Evolutionary conservation across 2,329 filamentous ascomycete species (phyloP), one percentile per base, ranked within the genome.

Genomic region (Cercospora zeae-maydis): DNA sequence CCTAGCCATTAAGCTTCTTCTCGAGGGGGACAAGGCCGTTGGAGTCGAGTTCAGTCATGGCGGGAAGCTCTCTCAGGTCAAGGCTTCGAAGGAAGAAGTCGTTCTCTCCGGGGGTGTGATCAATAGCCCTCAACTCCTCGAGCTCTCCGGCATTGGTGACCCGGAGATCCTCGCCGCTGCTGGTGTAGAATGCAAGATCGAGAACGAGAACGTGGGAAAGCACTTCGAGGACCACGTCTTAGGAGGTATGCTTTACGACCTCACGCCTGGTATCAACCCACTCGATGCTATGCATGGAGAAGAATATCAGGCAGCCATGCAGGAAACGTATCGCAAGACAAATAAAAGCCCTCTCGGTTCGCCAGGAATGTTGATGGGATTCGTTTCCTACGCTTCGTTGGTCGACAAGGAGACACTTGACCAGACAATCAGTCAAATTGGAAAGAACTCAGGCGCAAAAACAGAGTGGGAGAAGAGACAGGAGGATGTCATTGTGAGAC

Each of bases 131-230:
- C 75, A 81, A 1, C 78, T 86, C 10, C 78, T 86, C 1, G 79
- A 85, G 63, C 75, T 77, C 7, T 85, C 83, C 0, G 84, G 83
- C 0, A 78, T 86, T 14, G 83, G 84, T 77, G 76, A 79, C 51
- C 74, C 76, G 1, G 68, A 76, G 0, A 68, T 86, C 4, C 78
- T 88, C 1, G 71, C 78, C 37, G 75, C 74, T 19, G 78, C 80
- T 0, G 80, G 78, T 0, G 78, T 87, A 2, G 76, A 80, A 1
- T 70, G 81, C 2, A 69, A 81, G 1, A 75, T 79, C 2, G 76
- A 83, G 52, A 71, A 85, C 1, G 79, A 81, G 0, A 82, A 82
- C 2, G 84, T 86, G 0, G 83, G 85, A 1, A 72, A 80, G 24
- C 78, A 82, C 53, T 83, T 85, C 63, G 74, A 76, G 67, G 81